Conservation (phyloP, 305 asterid genomes). For the Solanum hybrid region DNA sequence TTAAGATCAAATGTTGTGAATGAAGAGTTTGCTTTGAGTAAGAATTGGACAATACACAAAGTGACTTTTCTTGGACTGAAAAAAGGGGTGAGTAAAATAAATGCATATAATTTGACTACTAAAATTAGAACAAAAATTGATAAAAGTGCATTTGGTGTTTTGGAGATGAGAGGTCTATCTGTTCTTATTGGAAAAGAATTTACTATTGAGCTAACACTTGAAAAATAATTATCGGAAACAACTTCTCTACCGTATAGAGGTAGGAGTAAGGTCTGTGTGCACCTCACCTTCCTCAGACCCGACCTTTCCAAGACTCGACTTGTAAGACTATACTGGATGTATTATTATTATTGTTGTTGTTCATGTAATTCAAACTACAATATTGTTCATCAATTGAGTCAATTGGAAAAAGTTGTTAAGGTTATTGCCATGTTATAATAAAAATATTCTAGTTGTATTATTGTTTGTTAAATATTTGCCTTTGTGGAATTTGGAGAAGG, state of each 20-base stretch:
- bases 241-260: not conserved
- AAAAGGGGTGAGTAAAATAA: slow-evolving; percentile 1
- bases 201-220: slow-evolving; percentile 18
- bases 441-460: not conserved
- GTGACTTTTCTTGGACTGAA: slow-evolving; percentile 37
- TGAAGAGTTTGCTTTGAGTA: slow-evolving; percentile 41
- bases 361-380: not conserved
- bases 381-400: not conserved
- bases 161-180: slow-evolving; percentile 31
- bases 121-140: slow-evolving; percentile 2
- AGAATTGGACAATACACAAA: slow-evolving; percentile 43
- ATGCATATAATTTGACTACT: slow-evolving; percentile 12
- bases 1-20: slow-evolving; percentile 36
- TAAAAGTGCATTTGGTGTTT: slow-evolving; percentile 13
- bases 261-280: not conserved
- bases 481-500: not conserved
- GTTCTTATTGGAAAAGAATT: slow-evolving; percentile 35
- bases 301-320: not conserved
- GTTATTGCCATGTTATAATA: not conserved
- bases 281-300: not conserved
- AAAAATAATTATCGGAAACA: not conserved
- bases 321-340: not conserved
- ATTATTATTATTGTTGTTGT: too few species aligned
- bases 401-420: not conserved
- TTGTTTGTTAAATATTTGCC: not conserved